These are phyloP conservation scores for Zygoascus tannicola DNA, from an alignment of 805 yeast species.

Conservation along the genomic window DNA sequence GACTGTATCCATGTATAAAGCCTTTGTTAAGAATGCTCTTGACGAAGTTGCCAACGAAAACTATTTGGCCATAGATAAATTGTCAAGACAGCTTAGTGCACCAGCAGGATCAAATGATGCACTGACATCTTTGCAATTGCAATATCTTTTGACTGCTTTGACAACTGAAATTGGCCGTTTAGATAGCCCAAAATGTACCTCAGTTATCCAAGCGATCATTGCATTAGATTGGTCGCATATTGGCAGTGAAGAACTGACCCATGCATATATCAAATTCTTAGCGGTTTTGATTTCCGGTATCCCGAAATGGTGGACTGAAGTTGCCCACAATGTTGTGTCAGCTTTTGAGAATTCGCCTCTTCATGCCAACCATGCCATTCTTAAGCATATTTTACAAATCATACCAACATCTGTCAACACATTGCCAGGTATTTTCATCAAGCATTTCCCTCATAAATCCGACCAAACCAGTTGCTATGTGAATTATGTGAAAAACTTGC, in stretches of 20 bases:
- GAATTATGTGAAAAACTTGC: conserved; percentile 57
- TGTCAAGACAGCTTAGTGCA: conserved; percentile 50
- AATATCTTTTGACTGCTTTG: conserved; percentile 46
- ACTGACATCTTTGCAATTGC: conserved; percentile 43
- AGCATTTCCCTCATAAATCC: conserved; percentile 73
- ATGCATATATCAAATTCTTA: conserved; percentile 58
- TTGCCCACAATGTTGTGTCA: conserved; percentile 55
- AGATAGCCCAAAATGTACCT: conserved; percentile 43
- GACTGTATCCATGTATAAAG: conserved; percentile 14
- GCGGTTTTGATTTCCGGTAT: conserved; percentile 71
- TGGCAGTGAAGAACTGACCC: conserved; percentile 14
- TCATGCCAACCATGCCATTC: conserved; percentile 52
- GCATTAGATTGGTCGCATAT: conserved; percentile 53
- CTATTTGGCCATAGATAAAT: conserved; percentile 44
- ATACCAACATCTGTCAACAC: conserved; percentile 75
- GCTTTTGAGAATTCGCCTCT: conserved; percentile 41
- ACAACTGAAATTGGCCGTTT: conserved; percentile 59
- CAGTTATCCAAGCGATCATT: conserved; percentile 53
- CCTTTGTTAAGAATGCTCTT: conserved; percentile 56
- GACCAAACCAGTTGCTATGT: conserved; percentile 44
- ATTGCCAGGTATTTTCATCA: conserved; percentile 48
- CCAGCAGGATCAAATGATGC: conserved; percentile 47
- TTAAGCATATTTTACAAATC: conserved; percentile 53
- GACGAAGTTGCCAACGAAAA: conserved; percentile 56
- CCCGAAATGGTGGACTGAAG: conserved; percentile 86